Conservation (phyloP, 2,329 filamentous ascomycete genomes). For the Fusarium scirpi region DNA sequence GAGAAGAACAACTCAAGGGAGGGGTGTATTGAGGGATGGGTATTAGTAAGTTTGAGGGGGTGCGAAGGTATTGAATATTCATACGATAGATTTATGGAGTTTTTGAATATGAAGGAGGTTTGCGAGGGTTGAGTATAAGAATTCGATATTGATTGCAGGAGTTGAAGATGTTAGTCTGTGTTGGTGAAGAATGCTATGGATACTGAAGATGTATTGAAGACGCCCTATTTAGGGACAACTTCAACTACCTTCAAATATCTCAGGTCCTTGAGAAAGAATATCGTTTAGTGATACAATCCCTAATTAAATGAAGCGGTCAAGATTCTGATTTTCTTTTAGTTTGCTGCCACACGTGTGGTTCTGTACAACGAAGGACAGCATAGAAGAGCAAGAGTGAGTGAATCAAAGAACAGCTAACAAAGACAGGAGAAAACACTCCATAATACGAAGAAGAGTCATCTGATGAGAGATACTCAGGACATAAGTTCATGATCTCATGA, state of each 20-base stretch:
- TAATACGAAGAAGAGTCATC: not conserved
- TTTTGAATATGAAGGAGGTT: conserved; percentile 16
- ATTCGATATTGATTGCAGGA: conserved; percentile 19
- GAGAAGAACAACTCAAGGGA: conserved; percentile 20
- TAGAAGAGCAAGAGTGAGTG: not conserved
- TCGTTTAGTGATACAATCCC: conserved; percentile 20
- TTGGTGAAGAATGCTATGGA: conserved; percentile 4
- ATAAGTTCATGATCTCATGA: conserved; percentile 2
- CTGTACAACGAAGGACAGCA: conserved; percentile 22
- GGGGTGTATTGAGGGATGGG: conserved; percentile 33
- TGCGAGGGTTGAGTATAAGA: conserved; percentile 17
- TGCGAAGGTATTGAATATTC: conserved; percentile 40
- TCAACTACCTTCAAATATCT: not conserved
- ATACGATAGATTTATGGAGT: conserved; percentile 34
- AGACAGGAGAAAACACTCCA: not conserved
- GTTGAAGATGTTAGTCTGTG: conserved; percentile 8
- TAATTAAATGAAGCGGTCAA: conserved; percentile 12
- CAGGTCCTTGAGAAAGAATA: no score
- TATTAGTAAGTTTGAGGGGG: conserved; percentile 17
- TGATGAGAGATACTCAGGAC: not conserved
- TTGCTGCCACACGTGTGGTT: conserved; percentile 25
- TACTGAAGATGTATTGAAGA: conserved; percentile 19
- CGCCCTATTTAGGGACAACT: not conserved
- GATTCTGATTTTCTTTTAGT: conserved; percentile 7
- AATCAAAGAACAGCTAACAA: not conserved